Evolutionary conservation across 2,329 filamentous ascomycete species (phyloP).

Genomic region (Cladophialophora immunda): DNA sequence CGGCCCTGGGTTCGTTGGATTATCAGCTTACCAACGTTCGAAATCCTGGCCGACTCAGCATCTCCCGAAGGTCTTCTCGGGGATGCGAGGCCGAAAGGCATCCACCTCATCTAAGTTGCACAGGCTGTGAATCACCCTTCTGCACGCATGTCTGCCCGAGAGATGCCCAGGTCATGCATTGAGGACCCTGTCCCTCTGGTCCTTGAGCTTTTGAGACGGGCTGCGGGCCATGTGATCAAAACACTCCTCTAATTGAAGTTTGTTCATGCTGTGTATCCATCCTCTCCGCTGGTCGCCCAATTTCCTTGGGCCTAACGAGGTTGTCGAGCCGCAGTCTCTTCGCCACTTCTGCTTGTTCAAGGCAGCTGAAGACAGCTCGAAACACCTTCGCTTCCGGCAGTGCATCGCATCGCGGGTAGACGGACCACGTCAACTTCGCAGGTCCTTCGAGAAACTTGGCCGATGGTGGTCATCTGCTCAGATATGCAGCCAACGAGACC

Average conservation of each 20-base stretch:
- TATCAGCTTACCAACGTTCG: conserved; percentile 1
- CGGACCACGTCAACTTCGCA: neutral
- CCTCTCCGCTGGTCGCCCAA: neutral
- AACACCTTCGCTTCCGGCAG: neutral
- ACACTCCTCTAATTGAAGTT: neutral
- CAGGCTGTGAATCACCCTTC: conserved; percentile 4
- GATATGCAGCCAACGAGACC: neutral
- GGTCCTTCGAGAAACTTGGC: neutral
- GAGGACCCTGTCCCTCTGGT: neutral
- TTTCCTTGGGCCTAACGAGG: neutral
- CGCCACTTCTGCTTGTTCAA: neutral
- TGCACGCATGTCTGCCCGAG: conserved; percentile 7
- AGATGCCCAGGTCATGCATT: neutral
- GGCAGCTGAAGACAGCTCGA: neutral
- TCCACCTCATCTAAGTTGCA: conserved; percentile 6
- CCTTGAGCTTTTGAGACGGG: neutral
- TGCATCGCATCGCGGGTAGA: neutral
- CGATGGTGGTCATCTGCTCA: neutral
- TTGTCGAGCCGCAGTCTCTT: neutral
- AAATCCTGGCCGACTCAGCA: neutral
- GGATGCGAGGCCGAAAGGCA: neutral
- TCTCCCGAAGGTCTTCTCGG: neutral
- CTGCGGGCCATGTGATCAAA: conserved; percentile 3
- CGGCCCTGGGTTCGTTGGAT: neutral
- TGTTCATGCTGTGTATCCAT: conserved; percentile 1